Evolutionary conservation across 1,284 basidiomycete genomes (phyloP).

Genomic region (Trametes sp.): DNA sequence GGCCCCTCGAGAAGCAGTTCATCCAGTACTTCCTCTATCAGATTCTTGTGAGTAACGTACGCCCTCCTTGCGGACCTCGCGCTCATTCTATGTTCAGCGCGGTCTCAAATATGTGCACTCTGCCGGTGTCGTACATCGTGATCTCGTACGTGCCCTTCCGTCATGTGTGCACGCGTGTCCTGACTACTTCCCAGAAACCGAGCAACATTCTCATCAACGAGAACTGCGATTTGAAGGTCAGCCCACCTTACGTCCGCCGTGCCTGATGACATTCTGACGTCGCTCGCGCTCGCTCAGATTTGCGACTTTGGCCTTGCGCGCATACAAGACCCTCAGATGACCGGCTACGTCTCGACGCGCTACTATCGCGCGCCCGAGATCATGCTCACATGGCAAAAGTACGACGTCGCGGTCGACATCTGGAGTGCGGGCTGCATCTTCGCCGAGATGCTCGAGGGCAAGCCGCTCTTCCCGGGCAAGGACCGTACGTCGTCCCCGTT

Average conservation of each 20-base stretch:
- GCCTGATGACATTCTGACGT: conserved; percentile 18
- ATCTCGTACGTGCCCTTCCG: conserved; percentile 68
- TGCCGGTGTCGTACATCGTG: conserved; percentile 98
- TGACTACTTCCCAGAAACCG: conserved; percentile 76
- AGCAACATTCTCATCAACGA: conserved; percentile 99
- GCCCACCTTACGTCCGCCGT: conserved; percentile 24
- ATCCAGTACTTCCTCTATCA: conserved; percentile 99
- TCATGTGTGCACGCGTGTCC: neutral
- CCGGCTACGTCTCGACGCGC: conserved; percentile 98
- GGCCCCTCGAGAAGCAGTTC: conserved; percentile 99
- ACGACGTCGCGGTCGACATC: conserved; percentile 99
- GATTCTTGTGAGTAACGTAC: conserved; percentile 77
- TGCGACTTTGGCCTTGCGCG: conserved; percentile 99
- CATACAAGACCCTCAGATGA: conserved; percentile 99
- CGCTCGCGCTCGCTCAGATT: conserved; percentile 61
- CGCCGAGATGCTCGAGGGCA: conserved; percentile 99
- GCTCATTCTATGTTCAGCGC: conserved; percentile 59
- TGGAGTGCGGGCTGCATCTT: conserved; percentile 99
- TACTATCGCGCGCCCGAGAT: conserved; percentile 99
- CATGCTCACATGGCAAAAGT: conserved; percentile 99
- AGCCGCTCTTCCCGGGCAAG: conserved; percentile 98
- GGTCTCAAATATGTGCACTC: conserved; percentile 99
- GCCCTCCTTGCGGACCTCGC: neutral
- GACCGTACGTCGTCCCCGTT: conserved; percentile 71
- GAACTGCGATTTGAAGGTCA: conserved; percentile 94